These are phyloP conservation scores for Tausonia pullulans DNA, from an alignment of 1,284 basidiomycete species.

Conservation along the genomic window DNA sequence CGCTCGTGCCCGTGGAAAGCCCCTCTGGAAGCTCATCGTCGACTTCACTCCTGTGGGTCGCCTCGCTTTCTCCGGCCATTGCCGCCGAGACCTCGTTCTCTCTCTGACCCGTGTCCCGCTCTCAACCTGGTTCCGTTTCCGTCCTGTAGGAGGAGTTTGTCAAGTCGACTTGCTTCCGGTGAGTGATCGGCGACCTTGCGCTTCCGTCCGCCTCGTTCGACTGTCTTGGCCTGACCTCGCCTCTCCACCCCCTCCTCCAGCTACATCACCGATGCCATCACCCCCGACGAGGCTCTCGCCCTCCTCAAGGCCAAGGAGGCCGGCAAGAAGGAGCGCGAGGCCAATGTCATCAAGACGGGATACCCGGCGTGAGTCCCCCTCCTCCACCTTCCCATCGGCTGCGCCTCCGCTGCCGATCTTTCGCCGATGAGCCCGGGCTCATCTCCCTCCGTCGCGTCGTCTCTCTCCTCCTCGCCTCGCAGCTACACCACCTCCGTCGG, in stretches of 20 bases:
- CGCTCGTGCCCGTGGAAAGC: constrained; percentile 41
- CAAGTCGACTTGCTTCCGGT: constrained; percentile 63
- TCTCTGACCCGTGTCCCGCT: neutral
- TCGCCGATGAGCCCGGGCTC: too few species aligned
- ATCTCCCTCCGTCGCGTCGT: too few species aligned
- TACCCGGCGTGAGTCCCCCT: constrained; percentile 53
- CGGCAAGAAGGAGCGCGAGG: constrained; percentile 66
- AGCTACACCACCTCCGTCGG: constrained; percentile 83
- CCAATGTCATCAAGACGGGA: constrained; percentile 50
- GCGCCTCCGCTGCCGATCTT: too few species aligned
- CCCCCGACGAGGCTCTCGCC: constrained; percentile 72
- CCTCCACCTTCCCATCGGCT: too few species aligned
- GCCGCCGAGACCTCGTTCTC: constrained; percentile 16
- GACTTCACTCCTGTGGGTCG: constrained; percentile 42
- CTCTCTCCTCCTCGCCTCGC: neutral
- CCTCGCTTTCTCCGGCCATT: neutral
- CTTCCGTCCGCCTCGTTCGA: neutral
- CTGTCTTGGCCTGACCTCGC: neutral
- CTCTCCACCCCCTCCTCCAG: neutral
- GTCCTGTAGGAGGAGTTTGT: constrained; percentile 66
- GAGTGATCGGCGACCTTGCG: neutral
- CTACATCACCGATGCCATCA: constrained; percentile 89
- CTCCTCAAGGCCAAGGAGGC: constrained; percentile 67
- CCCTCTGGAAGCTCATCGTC: constrained; percentile 45
- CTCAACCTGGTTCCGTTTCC: neutral